Conservation (phyloP, 225 moss, liverwort and hornwort genomes). For the Pseudisothecium myosuroides region DNA sequence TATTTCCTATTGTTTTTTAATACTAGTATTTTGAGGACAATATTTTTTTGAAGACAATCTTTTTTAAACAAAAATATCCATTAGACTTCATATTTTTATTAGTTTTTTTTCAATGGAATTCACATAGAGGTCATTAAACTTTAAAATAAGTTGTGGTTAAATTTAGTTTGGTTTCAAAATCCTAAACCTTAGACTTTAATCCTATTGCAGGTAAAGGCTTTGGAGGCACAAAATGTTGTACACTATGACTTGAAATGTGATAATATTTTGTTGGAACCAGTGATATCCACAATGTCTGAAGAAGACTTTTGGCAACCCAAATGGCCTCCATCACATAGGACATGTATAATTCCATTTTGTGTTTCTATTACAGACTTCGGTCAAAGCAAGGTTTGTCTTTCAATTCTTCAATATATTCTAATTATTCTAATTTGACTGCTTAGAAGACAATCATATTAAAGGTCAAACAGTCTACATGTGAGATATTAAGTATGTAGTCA, state of each 20-base stretch:
- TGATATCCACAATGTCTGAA: slow-evolving; percentile 5
- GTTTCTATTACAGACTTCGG: slow-evolving; percentile 87
- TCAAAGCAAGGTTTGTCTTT: slow-evolving; percentile 68
- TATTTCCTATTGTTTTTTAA: not conserved
- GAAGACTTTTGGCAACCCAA: slow-evolving; percentile 77
- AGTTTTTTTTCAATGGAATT: not conserved
- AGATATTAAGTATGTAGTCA: too few species aligned
- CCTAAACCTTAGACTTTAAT: not conserved
- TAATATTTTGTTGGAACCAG: slow-evolving; percentile 72
- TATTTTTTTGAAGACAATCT: accelerated
- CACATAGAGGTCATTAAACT: not conserved
- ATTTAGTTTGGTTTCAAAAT: accelerated
- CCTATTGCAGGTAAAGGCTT: slow-evolving; percentile 53
- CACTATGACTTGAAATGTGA: slow-evolving; percentile 97
- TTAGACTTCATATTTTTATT: too few species aligned
- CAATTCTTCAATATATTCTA: not conserved
- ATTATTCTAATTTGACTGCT: accelerated
- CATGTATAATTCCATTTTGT: slow-evolving; percentile 43
- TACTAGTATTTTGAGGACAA: not conserved
- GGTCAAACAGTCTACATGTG: too few species aligned
- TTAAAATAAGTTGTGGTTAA: not conserved
- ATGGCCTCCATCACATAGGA: slow-evolving; percentile 37
- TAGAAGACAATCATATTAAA: not conserved
- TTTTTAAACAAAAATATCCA: not conserved
- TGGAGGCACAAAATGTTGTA: slow-evolving; percentile 75